Evolutionary conservation across 306 rosid genomes (phyloP).

Genomic region (Gastrolobium bilobum): DNA sequence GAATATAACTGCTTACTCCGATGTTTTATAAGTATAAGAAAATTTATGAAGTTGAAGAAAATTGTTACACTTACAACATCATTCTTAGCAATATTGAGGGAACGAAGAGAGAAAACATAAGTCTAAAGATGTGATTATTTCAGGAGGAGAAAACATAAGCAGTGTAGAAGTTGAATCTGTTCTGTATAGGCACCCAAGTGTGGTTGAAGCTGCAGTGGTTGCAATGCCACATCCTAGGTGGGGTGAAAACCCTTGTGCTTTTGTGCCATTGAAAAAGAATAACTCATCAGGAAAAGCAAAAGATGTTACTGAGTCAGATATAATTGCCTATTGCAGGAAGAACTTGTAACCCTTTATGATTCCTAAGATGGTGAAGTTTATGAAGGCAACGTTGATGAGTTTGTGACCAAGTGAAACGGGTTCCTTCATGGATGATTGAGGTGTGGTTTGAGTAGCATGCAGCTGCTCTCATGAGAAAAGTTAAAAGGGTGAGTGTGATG

Average conservation of each 20-base stretch:
- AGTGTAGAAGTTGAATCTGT: conserved; percentile 81
- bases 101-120: conserved; percentile 78
- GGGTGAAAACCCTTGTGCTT: no score
- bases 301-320: no score
- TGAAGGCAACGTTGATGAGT: conserved; percentile 80
- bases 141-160: conserved; percentile 93
- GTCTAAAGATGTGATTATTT: conserved; percentile 88
- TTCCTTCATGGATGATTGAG: conserved; percentile 69
- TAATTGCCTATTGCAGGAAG: no score
- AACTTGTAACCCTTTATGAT: no score
- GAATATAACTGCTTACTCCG: no score
- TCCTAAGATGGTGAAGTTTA: no score
- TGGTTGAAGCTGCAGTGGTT: conserved; percentile 88
- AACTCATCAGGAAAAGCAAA: no score
- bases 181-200: conserved; percentile 77
- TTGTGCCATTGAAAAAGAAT: no score
- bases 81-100: conserved; percentile 64
- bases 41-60: background rate
- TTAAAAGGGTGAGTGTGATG: conserved; percentile 73
- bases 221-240: conserved; percentile 75
- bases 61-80: conserved; percentile 71
- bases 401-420: conserved; percentile 80
- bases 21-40: background rate
- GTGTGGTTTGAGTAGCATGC: conserved; percentile 64
- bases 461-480: conserved; percentile 76